phyloP scores from a whole-genome alignment of 176 grass and related monocot species.

The Eragrostis curvula region DNA sequence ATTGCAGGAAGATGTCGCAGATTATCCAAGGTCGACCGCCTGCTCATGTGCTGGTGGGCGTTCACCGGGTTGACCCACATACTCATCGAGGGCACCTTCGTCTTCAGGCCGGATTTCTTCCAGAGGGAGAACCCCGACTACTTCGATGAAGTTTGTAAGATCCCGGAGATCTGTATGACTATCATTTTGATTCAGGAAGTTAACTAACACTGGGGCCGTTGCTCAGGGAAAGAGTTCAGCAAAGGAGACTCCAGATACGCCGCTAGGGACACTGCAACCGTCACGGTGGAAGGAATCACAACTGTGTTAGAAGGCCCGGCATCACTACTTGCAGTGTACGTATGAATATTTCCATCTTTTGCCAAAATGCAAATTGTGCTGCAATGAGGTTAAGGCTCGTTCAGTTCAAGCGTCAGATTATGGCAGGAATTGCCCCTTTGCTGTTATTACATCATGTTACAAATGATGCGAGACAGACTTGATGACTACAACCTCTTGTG shows the following conservation, averaged over 20 bases:
- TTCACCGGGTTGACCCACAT: slow-evolving; percentile 87
- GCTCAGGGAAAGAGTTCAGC: slow-evolving; percentile 85
- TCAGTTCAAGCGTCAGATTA: neutral
- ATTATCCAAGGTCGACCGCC: slow-evolving; percentile 61
- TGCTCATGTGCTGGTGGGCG: slow-evolving; percentile 94
- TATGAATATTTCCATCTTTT: slow-evolving; percentile 18
- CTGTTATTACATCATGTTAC: neutral
- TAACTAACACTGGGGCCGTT: neutral
- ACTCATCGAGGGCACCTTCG: slow-evolving; percentile 70
- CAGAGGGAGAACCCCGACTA: slow-evolving; percentile 54
- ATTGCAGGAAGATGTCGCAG: slow-evolving; percentile 50
- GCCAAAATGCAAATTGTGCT: neutral
- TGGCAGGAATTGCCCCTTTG: neutral
- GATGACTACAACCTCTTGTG: neutral
- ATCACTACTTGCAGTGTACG: slow-evolving; percentile 74
- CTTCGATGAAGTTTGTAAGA: slow-evolving; percentile 87
- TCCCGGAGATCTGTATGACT: neutral
- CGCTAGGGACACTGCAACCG: slow-evolving; percentile 65
- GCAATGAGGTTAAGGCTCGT: neutral
- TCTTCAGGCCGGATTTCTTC: slow-evolving; percentile 66
- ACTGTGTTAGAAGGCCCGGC: slow-evolving; percentile 80
- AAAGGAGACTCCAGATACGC: slow-evolving; percentile 91
- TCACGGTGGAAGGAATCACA: slow-evolving; percentile 76
- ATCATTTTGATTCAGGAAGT: neutral
- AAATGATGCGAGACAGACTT: neutral